Percentiles rank a stretch among this genome's conserved stretches.
phyloP scores from a whole-genome alignment of 2,329 filamentous ascomycete species.

The Scytalidium sp. region DNA sequence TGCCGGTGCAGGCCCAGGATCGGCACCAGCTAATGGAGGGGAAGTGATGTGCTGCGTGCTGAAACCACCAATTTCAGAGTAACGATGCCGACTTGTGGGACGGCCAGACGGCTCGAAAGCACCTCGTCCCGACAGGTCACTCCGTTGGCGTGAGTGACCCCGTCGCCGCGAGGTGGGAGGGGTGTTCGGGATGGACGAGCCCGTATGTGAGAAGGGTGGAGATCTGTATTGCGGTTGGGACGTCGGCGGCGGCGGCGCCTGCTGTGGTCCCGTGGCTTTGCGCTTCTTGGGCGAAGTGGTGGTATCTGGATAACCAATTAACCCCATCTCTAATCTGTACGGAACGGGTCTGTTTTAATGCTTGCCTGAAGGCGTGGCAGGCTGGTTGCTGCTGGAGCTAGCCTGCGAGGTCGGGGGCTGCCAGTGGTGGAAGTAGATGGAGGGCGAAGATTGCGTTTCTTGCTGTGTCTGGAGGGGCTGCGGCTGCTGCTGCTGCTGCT shows the following conservation, averaged over 20 bases:
- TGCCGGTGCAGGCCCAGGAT: conserved; percentile 12
- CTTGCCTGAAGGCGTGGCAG: conserved; percentile 72
- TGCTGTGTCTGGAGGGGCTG: no score
- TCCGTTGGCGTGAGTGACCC: conserved; percentile 62
- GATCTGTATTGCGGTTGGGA: conserved; percentile 45
- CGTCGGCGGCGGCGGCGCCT: conserved; percentile 42
- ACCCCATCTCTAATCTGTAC: conserved; percentile 31
- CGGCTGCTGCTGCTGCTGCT: conserved; percentile 48
- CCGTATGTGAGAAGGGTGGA: conserved; percentile 54
- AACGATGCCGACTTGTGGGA: conserved; percentile 34
- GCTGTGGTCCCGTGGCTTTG: conserved; percentile 63
- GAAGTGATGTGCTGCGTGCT: conserved; percentile 17
- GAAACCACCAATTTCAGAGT: conserved; percentile 22
- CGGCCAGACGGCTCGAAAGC: conserved; percentile 31
- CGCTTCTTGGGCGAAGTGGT: conserved; percentile 82
- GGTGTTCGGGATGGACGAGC: conserved; percentile 50
- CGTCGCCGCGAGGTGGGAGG: conserved; percentile 48
- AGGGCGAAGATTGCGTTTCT: conserved; percentile 59
- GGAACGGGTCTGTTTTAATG: conserved; percentile 38
- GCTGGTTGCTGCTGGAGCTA: conserved; percentile 55
- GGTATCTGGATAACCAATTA: conserved; percentile 46
- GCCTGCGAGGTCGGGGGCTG: conserved; percentile 71
- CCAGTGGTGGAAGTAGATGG: conserved; percentile 92
- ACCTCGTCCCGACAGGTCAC: conserved; percentile 48
- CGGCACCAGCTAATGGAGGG: conserved; percentile 11